Percentiles rank a stretch among this genome's conserved stretches.
These are phyloP conservation scores for Cymbopogon flexuosus DNA, from an alignment of 202 grass and related monocot genomes.

Conservation along the genomic window DNA sequence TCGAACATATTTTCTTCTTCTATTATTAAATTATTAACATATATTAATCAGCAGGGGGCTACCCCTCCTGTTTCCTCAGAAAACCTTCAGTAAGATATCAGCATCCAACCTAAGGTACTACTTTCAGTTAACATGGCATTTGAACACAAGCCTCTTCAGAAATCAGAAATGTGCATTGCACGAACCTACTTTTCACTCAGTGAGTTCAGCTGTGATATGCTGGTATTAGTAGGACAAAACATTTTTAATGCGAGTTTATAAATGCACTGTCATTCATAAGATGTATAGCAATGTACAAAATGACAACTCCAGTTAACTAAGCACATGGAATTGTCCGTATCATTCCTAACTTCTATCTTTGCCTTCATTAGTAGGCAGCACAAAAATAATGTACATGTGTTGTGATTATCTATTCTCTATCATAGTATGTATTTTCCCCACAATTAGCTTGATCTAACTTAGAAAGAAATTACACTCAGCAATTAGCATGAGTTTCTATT, in stretches of 20 bases:
- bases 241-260: neutral
- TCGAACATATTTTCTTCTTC: neutral
- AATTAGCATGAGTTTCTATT: conserved; percentile 12
- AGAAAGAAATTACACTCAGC: neutral
- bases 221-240: neutral
- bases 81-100: conserved; percentile 2
- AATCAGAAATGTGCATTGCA: neutral
- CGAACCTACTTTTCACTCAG: neutral
- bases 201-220: neutral
- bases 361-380: neutral
- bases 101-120: neutral
- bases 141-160: neutral
- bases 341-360: neutral
- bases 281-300: conserved; percentile 14
- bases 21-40: neutral
- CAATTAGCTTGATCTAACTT: conserved; percentile 17
- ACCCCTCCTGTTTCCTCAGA: neutral
- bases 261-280: neutral
- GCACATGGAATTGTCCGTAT: neutral
- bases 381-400: neutral
- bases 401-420: neutral
- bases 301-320: neutral
- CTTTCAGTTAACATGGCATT: neutral
- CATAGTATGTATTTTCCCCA: neutral
- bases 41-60: neutral